Evolutionary conservation across 2,329 filamentous ascomycete species (phyloP), one percentile per base, ranked within the genome.

Genomic region (Daldinia sp.): DNA sequence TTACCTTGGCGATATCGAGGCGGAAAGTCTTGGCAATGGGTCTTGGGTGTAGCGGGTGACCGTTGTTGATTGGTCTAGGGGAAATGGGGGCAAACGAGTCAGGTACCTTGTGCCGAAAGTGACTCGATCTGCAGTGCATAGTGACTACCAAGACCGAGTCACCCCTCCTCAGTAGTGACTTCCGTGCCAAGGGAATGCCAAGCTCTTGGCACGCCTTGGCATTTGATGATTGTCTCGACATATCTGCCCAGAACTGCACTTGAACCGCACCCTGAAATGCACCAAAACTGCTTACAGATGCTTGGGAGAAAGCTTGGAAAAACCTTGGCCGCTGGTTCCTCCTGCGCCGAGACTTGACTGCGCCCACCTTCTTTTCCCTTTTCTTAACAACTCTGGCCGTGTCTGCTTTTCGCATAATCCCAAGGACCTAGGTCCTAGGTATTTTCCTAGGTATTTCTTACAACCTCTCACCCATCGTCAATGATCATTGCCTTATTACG

Each of bases 21-120:
- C 76, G 76, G 76, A 77, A 77, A 76, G 69, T 76, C 75, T 77
- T 77, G 76, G 76, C 76, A 72, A 65, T 71, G 72, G 71, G 72
- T 69, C 74, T 71, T 77, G 64, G 67, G 72, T 76, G 74, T 75
- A 71, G 71, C 73, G 71, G 67, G 63, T 63, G 55, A 39, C 51
- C 30, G 28, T 18, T 18, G 7, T 13, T 74, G 68, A 77, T 77
- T 77, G 76, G 76, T 30, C 28, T 46, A 5, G 10, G 41, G 23
- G 58, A 65, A 68, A 72, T 73, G 72, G 72, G 59, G 67, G 69
- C 67, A 72, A 72, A 73, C 63, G 58, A 62, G 23, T 33, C 15
- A 69, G 53, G 76, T 77, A 77, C 65, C 44, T n/a, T 18, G 5
- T 18, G 18, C 26, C 53, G 57, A 54, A 48, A 69, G 70, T 72